A percentile compares a stretch with the other conserved stretches of the same genome.
These are phyloP conservation scores for Aspergillus carbonarius DNA, from an alignment of 2,329 filamentous ascomycete species.

Conservation along the genomic window DNA sequence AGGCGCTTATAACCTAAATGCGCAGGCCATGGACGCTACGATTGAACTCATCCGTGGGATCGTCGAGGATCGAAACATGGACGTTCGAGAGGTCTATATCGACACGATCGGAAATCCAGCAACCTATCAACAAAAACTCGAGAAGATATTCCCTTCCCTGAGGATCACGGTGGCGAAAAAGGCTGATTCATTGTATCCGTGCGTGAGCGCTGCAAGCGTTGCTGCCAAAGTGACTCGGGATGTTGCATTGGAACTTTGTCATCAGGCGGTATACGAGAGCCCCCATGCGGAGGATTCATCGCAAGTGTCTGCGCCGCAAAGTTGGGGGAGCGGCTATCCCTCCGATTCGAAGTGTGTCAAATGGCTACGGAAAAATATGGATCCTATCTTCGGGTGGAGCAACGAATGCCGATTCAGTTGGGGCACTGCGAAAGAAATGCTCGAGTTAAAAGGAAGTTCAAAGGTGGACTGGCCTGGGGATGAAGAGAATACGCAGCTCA, in stretches of 20 bases:
- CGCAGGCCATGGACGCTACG: constrained; percentile 91
- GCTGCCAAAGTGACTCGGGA: constrained; percentile 96
- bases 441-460: constrained; percentile 71
- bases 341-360: constrained; percentile 75
- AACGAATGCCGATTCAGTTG: constrained; percentile 91
- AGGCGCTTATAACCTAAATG: constrained; percentile 82
- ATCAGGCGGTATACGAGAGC: constrained; percentile 51
- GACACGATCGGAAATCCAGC: constrained; percentile 87
- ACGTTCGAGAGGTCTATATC: constrained; percentile 86
- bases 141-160: constrained; percentile 76
- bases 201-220: constrained; percentile 88
- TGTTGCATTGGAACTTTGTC: constrained; percentile 78
- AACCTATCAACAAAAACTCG: constrained; percentile 79
- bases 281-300: constrained; percentile 30
- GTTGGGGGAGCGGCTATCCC: constrained; percentile 93
- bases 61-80: constrained; percentile 68
- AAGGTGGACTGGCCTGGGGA: constrained; percentile 81
- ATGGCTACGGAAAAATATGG: constrained; percentile 85
- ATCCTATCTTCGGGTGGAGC: constrained; percentile 94
- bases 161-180: constrained; percentile 81
- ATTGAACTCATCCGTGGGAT: constrained; percentile 77
- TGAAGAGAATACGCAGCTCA: constrained; percentile 70
- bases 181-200: constrained; percentile 88
- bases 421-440: constrained; percentile 90
- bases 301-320: constrained; percentile 38